Conservation (phyloP, 495 filamentous ascomycete species). For the Cairneyella variabilis region DNA sequence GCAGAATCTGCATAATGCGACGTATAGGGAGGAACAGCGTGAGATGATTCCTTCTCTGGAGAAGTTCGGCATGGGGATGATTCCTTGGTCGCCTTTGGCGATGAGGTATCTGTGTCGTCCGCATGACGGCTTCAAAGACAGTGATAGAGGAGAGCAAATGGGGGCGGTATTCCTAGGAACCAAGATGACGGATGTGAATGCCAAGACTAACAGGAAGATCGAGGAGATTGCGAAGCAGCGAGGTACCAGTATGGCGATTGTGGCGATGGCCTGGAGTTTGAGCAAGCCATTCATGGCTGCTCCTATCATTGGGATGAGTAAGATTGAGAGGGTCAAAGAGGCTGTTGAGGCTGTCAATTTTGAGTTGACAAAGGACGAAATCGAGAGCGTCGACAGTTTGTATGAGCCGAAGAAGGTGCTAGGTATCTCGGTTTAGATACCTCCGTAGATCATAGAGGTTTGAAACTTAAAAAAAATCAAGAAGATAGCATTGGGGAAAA, state of each 20-base stretch:
- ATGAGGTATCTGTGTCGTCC: slow-evolving; percentile 51
- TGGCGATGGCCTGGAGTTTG: slow-evolving; percentile 67
- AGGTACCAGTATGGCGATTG: slow-evolving; percentile 57
- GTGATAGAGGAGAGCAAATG: slow-evolving; percentile 44
- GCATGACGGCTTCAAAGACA: slow-evolving; percentile 26
- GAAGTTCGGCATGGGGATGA: slow-evolving; percentile 46
- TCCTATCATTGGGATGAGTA: slow-evolving; percentile 40
- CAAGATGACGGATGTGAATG: slow-evolving; percentile 43
- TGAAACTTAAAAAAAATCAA: too few relatives aligned
- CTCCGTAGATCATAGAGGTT: too few relatives aligned
- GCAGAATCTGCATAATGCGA: slow-evolving; percentile 51
- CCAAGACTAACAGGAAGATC: slow-evolving; percentile 58
- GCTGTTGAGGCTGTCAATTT: slow-evolving; percentile 46
- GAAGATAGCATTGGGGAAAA: too few relatives aligned
- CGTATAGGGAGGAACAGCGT: slow-evolving; percentile 57
- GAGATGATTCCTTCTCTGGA: slow-evolving; percentile 58
- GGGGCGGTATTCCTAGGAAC: slow-evolving; percentile 37
- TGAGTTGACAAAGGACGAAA: slow-evolving; percentile 52
- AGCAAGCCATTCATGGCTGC: slow-evolving; percentile 30
- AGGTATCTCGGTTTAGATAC: slow-evolving; percentile 7
- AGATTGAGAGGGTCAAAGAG: slow-evolving; percentile 54
- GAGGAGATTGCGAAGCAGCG: slow-evolving; percentile 66
- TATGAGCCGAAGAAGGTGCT: slow-evolving; percentile 53
- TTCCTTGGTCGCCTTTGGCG: slow-evolving; percentile 52
- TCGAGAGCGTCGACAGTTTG: slow-evolving; percentile 54